A percentile compares a stretch with the other conserved stretches of the same genome.
Evolutionary conservation across 192 early-diverging fungal genomes (phyloP).

Genomic region (Entophlyctis luteolus): DNA sequence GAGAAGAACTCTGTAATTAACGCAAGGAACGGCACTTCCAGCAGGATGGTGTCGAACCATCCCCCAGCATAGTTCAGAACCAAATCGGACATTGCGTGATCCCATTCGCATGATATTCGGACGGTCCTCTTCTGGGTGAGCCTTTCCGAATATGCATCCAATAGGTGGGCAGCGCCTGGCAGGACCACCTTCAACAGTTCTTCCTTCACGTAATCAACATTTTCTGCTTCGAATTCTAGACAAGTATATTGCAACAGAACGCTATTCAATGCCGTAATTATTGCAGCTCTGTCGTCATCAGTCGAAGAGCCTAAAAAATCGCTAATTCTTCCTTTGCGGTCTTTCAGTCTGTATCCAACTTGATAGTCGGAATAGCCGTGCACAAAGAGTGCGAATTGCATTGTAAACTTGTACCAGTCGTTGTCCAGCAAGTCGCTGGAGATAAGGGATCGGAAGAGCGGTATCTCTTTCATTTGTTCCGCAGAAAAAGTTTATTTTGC

Average conservation of each 20-base stretch:
- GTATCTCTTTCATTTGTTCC: too few relatives aligned
- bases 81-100: neutral
- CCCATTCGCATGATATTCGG: neutral
- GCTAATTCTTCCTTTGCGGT: neutral
- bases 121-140: neutral
- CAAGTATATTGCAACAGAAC: neutral
- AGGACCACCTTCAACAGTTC: neutral
- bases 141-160: neutral
- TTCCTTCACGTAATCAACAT: neutral
- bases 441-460: neutral
- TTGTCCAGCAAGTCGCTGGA: constrained; percentile 5
- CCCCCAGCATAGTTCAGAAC: neutral
- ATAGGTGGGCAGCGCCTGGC: neutral
- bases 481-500: constrained; percentile 54
- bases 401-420: constrained; percentile 20
- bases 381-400: constrained; percentile 4
- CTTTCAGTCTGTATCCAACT: neutral
- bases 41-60: constrained; percentile 11
- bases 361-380: neutral
- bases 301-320: neutral
- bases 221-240: neutral
- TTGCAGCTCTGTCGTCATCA: neutral
- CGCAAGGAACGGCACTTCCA: constrained; percentile 16
- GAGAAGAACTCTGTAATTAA: neutral
- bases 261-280: neutral